A percentile compares a stretch with the other conserved stretches of the same genome.
Conservation (phyloP, 2,329 filamentous ascomycete species). For the Setomelanomma holmii region DNA sequence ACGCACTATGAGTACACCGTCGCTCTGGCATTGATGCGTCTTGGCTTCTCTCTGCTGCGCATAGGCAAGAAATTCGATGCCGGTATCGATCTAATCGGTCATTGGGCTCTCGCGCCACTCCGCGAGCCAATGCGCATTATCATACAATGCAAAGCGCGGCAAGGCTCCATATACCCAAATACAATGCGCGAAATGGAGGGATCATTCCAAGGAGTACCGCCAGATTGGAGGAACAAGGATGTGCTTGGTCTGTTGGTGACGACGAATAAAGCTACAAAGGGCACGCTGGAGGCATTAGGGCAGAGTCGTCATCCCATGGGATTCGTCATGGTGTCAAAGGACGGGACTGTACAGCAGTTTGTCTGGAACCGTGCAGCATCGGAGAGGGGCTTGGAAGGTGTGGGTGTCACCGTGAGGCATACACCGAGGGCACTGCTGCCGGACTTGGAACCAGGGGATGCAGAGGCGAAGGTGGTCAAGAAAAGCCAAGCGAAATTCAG, state of each 20-base stretch:
- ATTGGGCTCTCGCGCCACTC: slow-evolving; percentile 63
- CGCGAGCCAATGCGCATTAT: slow-evolving; percentile 53
- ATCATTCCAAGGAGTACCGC: slow-evolving; percentile 74
- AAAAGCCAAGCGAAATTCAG: slow-evolving; percentile 20
- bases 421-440: slow-evolving; percentile 25
- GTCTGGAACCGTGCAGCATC: slow-evolving; percentile 74
- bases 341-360: slow-evolving; percentile 70
- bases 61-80: slow-evolving; percentile 71
- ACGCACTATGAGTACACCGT: slow-evolving; percentile 80
- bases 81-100: slow-evolving; percentile 77
- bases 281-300: slow-evolving; percentile 75
- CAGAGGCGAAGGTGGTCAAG: neutral
- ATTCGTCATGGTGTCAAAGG: slow-evolving; percentile 67
- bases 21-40: slow-evolving; percentile 60
- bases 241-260: slow-evolving; percentile 73
- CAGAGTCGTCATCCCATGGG: slow-evolving; percentile 74
- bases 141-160: slow-evolving; percentile 74
- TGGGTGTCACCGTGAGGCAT: slow-evolving; percentile 46
- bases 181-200: slow-evolving; percentile 80
- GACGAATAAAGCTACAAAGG: slow-evolving; percentile 75
- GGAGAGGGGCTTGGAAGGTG: slow-evolving; percentile 67
- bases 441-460: slow-evolving; percentile 15
- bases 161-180: slow-evolving; percentile 59
- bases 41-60: slow-evolving; percentile 71
- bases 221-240: slow-evolving; percentile 72